phyloP scores from a whole-genome alignment of 805 yeast genomes.

The Lipomyces orientalis region DNA sequence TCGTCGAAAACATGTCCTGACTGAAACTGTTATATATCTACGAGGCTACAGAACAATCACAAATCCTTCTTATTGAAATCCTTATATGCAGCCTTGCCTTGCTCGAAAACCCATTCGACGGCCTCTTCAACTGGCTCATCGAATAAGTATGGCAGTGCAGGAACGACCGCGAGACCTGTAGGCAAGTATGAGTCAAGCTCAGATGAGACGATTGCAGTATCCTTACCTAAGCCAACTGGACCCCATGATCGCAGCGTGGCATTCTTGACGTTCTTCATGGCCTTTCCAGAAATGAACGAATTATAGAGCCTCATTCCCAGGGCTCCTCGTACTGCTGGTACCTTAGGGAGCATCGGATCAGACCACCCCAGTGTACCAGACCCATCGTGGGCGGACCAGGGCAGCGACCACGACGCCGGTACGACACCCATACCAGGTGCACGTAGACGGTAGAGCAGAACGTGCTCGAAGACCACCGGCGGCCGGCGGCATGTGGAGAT shows the following conservation, averaged over 20 bases:
- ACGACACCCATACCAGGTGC: too few species aligned
- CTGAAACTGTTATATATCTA: neutral
- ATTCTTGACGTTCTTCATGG: slow-evolving; percentile 62
- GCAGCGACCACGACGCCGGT: too few species aligned
- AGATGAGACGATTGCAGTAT: too few species aligned
- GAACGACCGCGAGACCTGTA: slow-evolving; percentile 76
- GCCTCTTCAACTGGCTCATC: slow-evolving; percentile 83
- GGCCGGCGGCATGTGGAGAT: too few species aligned
- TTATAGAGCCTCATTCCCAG: too few species aligned
- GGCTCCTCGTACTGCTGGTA: too few species aligned
- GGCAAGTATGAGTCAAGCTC: too few species aligned
- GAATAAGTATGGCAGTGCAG: slow-evolving; percentile 74
- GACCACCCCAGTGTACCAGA: too few species aligned
- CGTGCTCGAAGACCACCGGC: too few species aligned
- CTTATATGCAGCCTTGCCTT: slow-evolving; percentile 32
- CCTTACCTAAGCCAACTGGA: slow-evolving; percentile 80
- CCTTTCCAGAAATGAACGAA: slow-evolving; percentile 62
- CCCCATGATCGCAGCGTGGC: slow-evolving; percentile 64
- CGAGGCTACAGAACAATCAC: slow-evolving; percentile 8
- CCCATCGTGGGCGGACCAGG: too few species aligned
- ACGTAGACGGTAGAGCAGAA: too few species aligned
- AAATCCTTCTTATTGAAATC: slow-evolving; percentile 30
- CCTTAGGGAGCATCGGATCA: too few species aligned
- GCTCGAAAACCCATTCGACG: slow-evolving; percentile 63
- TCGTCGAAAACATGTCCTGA: neutral